Evolutionary conservation across 371 early-diverging fungal species (phyloP).

Genomic region (Umbelopsis sp.): DNA sequence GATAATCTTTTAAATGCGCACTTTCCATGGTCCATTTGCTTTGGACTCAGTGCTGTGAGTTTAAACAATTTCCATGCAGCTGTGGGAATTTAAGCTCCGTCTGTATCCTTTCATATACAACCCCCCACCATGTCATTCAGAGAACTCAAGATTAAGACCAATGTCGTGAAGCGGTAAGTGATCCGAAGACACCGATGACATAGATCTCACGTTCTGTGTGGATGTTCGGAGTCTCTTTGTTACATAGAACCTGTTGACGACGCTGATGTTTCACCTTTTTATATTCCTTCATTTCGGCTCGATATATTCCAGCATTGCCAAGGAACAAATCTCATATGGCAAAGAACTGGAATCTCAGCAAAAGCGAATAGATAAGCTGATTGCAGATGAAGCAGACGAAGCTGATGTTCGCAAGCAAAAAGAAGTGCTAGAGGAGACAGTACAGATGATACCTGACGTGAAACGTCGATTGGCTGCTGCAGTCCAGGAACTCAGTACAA

Average conservation of each 20-base stretch:
- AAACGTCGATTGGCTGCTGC: slow-evolving; percentile 64
- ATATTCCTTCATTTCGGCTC: neutral
- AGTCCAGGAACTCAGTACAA: slow-evolving; percentile 55
- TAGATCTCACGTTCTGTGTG: neutral
- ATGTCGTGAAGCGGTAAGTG: slow-evolving; percentile 67
- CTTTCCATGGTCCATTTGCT: too few species aligned
- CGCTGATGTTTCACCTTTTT: neutral
- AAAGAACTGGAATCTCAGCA: slow-evolving; percentile 68
- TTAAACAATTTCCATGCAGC: neutral
- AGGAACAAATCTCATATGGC: slow-evolving; percentile 67
- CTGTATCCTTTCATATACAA: neutral
- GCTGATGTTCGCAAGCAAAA: slow-evolving; percentile 77
- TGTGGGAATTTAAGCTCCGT: neutral
- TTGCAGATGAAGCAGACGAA: slow-evolving; percentile 61
- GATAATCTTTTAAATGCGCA: too few species aligned
- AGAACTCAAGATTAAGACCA: slow-evolving; percentile 73
- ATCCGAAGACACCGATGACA: neutral
- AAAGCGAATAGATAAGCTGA: slow-evolving; percentile 67
- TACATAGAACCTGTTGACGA: neutral
- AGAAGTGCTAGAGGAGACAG: slow-evolving; percentile 79
- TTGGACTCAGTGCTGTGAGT: too few species aligned
- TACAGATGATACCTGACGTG: slow-evolving; percentile 76
- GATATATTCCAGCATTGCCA: slow-evolving; percentile 49
- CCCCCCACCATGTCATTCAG: slow-evolving; percentile 44
- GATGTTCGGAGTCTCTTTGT: neutral